phyloP scores from a whole-genome alignment of 768 basidiomycete species.

The Inosperma sp. region DNA sequence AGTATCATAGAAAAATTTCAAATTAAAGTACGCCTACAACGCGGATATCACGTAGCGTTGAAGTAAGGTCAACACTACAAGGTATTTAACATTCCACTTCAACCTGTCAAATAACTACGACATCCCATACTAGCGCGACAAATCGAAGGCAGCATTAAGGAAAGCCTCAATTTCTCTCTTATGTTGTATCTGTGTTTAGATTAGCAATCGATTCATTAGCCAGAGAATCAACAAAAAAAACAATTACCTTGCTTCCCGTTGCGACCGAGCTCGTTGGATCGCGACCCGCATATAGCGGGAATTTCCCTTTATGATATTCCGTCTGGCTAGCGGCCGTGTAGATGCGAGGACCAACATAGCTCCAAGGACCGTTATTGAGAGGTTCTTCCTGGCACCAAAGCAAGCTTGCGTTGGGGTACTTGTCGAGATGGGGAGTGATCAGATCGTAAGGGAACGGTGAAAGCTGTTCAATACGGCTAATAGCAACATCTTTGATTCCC shows the following conservation, averaged over 20 bases:
- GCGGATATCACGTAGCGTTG: too few relatives aligned
- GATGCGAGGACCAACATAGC: constrained; percentile 89
- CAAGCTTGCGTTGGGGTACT: constrained; percentile 91
- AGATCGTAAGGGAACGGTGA: constrained; percentile 98
- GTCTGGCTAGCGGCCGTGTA: constrained; percentile 91
- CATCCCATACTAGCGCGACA: constrained; percentile 20
- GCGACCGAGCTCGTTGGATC: constrained; percentile 90
- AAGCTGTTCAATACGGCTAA: constrained; percentile 91
- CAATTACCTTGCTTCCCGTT: constrained; percentile 84
- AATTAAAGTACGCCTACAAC: too few relatives aligned
- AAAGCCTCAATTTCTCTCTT: constrained; percentile 88
- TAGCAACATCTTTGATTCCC: constrained; percentile 89
- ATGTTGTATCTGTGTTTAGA: constrained; percentile 55
- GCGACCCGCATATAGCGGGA: constrained; percentile 88
- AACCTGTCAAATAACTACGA: too few relatives aligned
- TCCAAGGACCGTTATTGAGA: constrained; percentile 96
- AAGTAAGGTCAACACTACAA: background rate
- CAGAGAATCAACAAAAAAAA: constrained; percentile 5
- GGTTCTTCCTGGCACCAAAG: constrained; percentile 98
- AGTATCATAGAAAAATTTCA: too few relatives aligned
- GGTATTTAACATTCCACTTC: too few relatives aligned
- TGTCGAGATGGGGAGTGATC: constrained; percentile 89
- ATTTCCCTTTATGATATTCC: constrained; percentile 85
- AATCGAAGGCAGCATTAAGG: constrained; percentile 53
- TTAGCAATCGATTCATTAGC: constrained; percentile 15